Evolutionary conservation across 2,329 filamentous ascomycete species (phyloP).

Genomic region (Blumeria hordei): DNA sequence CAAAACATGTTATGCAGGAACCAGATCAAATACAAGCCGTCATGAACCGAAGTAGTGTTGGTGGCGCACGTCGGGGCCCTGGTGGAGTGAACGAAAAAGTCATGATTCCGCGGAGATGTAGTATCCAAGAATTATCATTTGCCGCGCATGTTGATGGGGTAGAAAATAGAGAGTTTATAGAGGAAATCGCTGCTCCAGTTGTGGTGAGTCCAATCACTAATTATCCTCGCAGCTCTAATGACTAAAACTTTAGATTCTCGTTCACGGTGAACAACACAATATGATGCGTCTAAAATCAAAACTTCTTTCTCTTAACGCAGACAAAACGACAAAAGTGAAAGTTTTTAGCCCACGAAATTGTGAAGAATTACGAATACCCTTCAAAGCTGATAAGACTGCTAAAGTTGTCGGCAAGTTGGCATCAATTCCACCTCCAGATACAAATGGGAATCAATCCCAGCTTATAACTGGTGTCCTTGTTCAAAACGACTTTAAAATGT

Average conservation of each 20-base stretch:
- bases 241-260: constrained; percentile 43
- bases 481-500: constrained; percentile 94
- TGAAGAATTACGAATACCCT: constrained; percentile 83
- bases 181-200: constrained; percentile 74
- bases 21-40: constrained; percentile 87
- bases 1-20: constrained; percentile 81
- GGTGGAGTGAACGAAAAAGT: constrained; percentile 57
- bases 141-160: constrained; percentile 90
- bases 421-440: constrained; percentile 36
- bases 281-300: constrained; percentile 96
- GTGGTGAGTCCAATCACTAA: constrained; percentile 39
- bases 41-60: constrained; percentile 52
- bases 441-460: constrained; percentile 23
- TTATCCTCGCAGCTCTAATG: constrained; percentile 3
- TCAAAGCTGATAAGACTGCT: constrained; percentile 82
- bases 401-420: constrained; percentile 92
- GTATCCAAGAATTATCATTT: constrained; percentile 83
- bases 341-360: constrained; percentile 88
- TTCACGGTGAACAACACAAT: constrained; percentile 91
- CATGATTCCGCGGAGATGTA: constrained; percentile 80
- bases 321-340: constrained; percentile 56
- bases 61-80: constrained; percentile 28
- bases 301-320: constrained; percentile 70
- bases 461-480: constrained; percentile 79
- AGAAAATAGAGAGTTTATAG: constrained; percentile 91